Evolutionary conservation across 1,284 basidiomycete genomes (phyloP), one percentile per base, ranked within the genome.

Genomic region (Laetiporus sulphureus): DNA sequence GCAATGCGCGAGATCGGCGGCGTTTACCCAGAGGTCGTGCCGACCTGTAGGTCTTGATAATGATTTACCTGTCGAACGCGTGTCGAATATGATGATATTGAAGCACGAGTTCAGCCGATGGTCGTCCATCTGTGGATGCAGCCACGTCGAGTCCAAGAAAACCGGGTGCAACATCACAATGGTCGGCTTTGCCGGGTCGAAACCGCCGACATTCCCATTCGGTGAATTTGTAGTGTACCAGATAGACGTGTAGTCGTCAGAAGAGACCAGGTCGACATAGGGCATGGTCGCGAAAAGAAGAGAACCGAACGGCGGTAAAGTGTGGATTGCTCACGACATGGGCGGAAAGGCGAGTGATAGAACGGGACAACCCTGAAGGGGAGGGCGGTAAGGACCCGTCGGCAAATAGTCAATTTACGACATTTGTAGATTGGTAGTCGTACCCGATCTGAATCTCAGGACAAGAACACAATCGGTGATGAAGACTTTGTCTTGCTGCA

Each of bases 81-180:
- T 73, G 58, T 88, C 85, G 56, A 88, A 79, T 6, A 81, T 79
- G 47, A 88, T 75, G 19, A 87, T 57, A 55, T 88, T 88, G 60
- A 70, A 85, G 27, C 64, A 58, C 0, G 60, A 55, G 46, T 69
- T 58, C 25, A 88, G 63, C 31, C 84, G 71, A 1, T 72, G 72
- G 58, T 87, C 83, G 24, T 77, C 75, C 36, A 84, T 72, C 46
- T 87, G 84, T 19, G 71, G 63, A 22, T 69, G 66, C 45, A 83
- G 64, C 84, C 84, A 87, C 40, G 72, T 66, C 1, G 75, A 75
- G 61, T 84, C 82, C 39, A 88, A 65, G 53, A 80, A 77, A 20
- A 71, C 61, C 5, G 83, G 82, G 49, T 81, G 83, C 1, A 87
- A 62, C 44, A 87, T 66, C 40, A 83, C 68, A 47, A 85, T 64